Evolutionary conservation across 2,329 filamentous ascomycete genomes (phyloP).

Genomic region (Penicillium nordicum): DNA sequence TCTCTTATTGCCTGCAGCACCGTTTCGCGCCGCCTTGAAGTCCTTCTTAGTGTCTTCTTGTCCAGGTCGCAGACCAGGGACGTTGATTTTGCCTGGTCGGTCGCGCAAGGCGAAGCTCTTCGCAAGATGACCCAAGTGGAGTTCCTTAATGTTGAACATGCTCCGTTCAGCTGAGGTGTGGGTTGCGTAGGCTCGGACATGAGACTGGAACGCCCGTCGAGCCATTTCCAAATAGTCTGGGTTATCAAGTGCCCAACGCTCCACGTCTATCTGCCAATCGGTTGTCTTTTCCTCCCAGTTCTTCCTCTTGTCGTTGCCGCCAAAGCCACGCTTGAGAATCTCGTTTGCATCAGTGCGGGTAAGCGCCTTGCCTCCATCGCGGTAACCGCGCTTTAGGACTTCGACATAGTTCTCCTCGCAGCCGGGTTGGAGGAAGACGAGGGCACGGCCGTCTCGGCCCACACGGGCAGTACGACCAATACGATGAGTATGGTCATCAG

Average conservation of each 20-base stretch:
- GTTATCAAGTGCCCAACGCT: slow-evolving; percentile 63
- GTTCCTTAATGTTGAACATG: slow-evolving; percentile 85
- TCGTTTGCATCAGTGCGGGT: slow-evolving; percentile 62
- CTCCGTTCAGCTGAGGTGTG: slow-evolving; percentile 79
- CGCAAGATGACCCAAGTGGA: slow-evolving; percentile 89
- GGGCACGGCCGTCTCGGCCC: slow-evolving; percentile 78
- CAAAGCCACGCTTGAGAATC: slow-evolving; percentile 64
- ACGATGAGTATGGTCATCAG: slow-evolving; percentile 89
- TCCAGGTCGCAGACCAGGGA: slow-evolving; percentile 49
- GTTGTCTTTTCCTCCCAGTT: slow-evolving; percentile 66
- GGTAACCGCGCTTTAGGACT: slow-evolving; percentile 69
- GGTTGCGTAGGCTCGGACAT: slow-evolving; percentile 91
- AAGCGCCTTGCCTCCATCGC: slow-evolving; percentile 61
- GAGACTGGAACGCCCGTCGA: slow-evolving; percentile 81
- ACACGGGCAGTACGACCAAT: slow-evolving; percentile 93
- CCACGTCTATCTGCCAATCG: slow-evolving; percentile 63
- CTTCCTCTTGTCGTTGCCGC: slow-evolving; percentile 43
- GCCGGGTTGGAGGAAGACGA: slow-evolving; percentile 86
- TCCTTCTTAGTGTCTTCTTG: slow-evolving; percentile 47
- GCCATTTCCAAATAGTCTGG: slow-evolving; percentile 73
- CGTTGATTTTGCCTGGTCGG: slow-evolving; percentile 73
- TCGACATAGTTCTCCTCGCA: slow-evolving; percentile 87
- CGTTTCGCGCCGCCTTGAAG: slow-evolving; percentile 44
- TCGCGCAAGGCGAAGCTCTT: slow-evolving; percentile 92
- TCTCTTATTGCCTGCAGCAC: slow-evolving; percentile 35